phyloP scores from a whole-genome alignment of 768 basidiomycete genomes.

The Rhizopogon rudus region DNA sequence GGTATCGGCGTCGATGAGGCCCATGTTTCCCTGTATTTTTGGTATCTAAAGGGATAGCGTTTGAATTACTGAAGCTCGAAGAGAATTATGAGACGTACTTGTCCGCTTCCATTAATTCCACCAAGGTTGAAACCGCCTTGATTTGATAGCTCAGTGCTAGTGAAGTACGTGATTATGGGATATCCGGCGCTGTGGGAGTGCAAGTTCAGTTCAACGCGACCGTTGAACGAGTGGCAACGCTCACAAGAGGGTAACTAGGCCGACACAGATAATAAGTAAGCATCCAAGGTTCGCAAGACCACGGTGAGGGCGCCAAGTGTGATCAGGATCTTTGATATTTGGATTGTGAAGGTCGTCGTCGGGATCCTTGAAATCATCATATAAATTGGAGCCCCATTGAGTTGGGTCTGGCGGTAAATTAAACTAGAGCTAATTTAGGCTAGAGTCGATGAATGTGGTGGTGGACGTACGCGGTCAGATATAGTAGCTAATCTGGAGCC shows the following conservation, averaged over 20 bases:
- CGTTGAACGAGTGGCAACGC: slow-evolving; percentile 13
- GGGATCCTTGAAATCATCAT: slow-evolving; percentile 48
- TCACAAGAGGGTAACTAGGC: slow-evolving; percentile 56
- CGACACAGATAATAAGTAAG: slow-evolving; percentile 46
- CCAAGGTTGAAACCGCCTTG: slow-evolving; percentile 54
- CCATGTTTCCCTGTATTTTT: slow-evolving; percentile 47
- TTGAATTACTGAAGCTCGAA: not conserved
- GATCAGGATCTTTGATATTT: slow-evolving; percentile 29
- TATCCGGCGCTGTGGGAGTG: slow-evolving; percentile 35
- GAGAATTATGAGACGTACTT: slow-evolving; percentile 34
- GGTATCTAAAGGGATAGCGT: slow-evolving; percentile 39
- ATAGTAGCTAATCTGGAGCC: slow-evolving; percentile 32
- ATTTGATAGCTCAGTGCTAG: slow-evolving; percentile 20
- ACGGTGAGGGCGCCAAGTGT: slow-evolving; percentile 24
- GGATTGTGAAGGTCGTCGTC: slow-evolving; percentile 78
- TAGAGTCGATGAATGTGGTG: not conserved
- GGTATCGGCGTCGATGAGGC: slow-evolving; percentile 55
- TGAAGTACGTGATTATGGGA: slow-evolving; percentile 37
- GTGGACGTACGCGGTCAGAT: slow-evolving; percentile 37
- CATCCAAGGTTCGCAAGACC: slow-evolving; percentile 74
- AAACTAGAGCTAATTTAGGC: slow-evolving; percentile 36
- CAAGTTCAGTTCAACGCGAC: not conserved
- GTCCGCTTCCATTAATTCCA: slow-evolving; percentile 71
- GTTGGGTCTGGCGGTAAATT: slow-evolving; percentile 62
- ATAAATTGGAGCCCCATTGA: slow-evolving; percentile 59